These are phyloP conservation scores for Powellomyces hirtus DNA, from an alignment of 192 early-diverging fungal genomes.

Conservation along the genomic window DNA sequence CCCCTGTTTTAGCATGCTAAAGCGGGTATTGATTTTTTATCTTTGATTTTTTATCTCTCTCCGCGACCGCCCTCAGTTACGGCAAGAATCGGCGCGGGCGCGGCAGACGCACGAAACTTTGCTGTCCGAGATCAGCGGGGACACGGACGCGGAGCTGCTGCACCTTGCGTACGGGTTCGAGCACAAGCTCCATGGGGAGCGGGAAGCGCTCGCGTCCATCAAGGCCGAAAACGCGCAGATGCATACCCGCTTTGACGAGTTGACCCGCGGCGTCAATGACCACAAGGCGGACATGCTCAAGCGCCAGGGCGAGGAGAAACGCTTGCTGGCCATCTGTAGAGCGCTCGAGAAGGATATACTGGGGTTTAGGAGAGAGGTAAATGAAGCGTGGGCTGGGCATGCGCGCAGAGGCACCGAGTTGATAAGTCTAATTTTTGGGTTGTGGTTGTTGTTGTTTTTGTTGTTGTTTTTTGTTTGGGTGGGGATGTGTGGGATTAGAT, in stretches of 20 bases:
- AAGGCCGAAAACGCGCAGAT: slow-evolving; percentile 67
- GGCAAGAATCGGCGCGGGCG: neutral
- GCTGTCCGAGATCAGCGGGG: slow-evolving; percentile 55
- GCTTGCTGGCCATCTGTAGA: slow-evolving; percentile 57
- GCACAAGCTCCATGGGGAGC: slow-evolving; percentile 55
- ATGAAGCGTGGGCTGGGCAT: no score
- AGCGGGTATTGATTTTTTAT: neutral
- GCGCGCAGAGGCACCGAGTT: no score
- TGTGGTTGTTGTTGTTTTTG: no score
- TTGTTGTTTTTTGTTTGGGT: no score
- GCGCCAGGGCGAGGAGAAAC: slow-evolving; percentile 59
- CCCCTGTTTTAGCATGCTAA: no score
- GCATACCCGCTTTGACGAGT: slow-evolving; percentile 61
- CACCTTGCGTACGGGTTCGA: slow-evolving; percentile 56
- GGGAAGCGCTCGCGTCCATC: slow-evolving; percentile 50
- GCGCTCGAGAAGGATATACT: slow-evolving; percentile 65
- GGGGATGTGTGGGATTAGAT: no score
- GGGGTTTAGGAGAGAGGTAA: slow-evolving; percentile 62
- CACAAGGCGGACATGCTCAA: slow-evolving; percentile 60
- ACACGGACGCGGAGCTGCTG: slow-evolving; percentile 58
- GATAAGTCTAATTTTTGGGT: no score
- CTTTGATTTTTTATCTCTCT: neutral
- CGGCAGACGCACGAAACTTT: slow-evolving; percentile 35
- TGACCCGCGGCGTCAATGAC: slow-evolving; percentile 55
- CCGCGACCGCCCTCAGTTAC: neutral